Percentiles rank a stretch among this genome's conserved stretches.
Evolutionary conservation across 139 green algal species (phyloP).

Genomic region (Chlamydomonas sp.): DNA sequence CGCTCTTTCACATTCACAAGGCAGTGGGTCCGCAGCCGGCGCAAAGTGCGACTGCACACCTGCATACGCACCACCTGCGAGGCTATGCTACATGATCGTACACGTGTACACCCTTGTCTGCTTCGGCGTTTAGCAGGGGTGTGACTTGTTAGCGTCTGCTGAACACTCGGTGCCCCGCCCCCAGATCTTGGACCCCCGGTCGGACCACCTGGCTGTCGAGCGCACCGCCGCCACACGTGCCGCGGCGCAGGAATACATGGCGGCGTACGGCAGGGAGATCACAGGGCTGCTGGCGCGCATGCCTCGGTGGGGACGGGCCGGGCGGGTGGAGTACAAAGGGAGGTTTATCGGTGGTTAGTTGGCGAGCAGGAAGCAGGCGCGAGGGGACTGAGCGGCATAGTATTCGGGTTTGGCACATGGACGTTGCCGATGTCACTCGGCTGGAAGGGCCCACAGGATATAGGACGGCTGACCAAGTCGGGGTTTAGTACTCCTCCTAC

Average conservation of each 20-base stretch:
- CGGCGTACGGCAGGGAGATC: constrained; percentile 81
- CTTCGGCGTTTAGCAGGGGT: no score
- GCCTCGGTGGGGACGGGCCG: constrained; percentile 52
- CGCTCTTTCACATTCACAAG: background rate
- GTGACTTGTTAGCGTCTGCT: no score
- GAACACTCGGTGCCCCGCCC: background rate
- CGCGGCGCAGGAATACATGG: constrained; percentile 69
- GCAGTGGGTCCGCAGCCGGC: no score
- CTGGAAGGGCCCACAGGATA: no score
- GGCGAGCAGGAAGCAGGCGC: no score
- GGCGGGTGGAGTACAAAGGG: no score
- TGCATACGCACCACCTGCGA: background rate
- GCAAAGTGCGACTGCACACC: background rate
- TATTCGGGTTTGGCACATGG: no score
- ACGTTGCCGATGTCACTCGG: no score
- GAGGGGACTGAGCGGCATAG: no score
- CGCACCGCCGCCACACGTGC: constrained; percentile 52
- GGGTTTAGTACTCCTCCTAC: no score
- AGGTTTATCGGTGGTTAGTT: no score
- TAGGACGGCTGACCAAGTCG: no score
- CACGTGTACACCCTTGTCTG: background rate
- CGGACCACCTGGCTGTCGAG: constrained; percentile 67
- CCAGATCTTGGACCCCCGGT: constrained; percentile 44
- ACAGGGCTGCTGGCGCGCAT: constrained; percentile 80
- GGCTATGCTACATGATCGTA: background rate